Conservation (phyloP, 345 rosid genomes). For the Syzygium aqueum region DNA sequence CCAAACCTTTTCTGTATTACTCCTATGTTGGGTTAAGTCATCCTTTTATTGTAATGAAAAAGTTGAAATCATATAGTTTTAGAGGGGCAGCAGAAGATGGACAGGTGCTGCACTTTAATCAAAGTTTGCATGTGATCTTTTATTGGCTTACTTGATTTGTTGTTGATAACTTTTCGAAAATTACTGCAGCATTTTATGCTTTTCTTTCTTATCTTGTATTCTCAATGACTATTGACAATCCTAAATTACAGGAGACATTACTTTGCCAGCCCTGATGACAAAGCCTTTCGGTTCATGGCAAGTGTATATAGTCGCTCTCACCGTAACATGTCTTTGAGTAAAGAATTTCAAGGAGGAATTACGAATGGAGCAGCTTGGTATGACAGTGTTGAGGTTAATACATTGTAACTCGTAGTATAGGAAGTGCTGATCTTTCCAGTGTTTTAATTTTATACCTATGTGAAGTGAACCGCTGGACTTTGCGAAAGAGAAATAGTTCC, state of each 20-base stretch:
- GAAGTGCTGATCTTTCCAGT: not conserved
- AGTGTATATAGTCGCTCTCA: slow-evolving; percentile 71
- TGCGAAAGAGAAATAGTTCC: not conserved
- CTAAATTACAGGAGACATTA: slow-evolving; percentile 60
- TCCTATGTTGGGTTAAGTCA: not conserved
- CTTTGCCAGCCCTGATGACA: slow-evolving; percentile 87
- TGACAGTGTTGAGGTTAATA: not conserved
- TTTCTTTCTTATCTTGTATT: not conserved
- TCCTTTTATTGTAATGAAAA: not conserved
- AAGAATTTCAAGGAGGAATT: slow-evolving; percentile 82
- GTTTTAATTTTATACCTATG: not conserved
- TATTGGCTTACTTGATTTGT: not conserved
- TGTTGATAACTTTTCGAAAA: not conserved
- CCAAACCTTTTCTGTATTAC: not conserved
- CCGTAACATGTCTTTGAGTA: slow-evolving; percentile 86
- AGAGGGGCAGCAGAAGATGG: not conserved
- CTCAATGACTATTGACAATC: not conserved
- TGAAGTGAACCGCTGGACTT: not conserved
- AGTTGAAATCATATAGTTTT: not conserved
- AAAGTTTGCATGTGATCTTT: not conserved
- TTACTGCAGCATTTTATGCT: not conserved
- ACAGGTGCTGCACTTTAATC: not conserved
- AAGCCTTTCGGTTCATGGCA: slow-evolving; percentile 73
- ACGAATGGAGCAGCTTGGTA: slow-evolving; percentile 97
- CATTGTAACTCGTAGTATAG: not conserved